These are phyloP conservation scores for Erigeron philadelphicus DNA, from an alignment of 140 eudicot genomes.

Conservation along the genomic window DNA sequence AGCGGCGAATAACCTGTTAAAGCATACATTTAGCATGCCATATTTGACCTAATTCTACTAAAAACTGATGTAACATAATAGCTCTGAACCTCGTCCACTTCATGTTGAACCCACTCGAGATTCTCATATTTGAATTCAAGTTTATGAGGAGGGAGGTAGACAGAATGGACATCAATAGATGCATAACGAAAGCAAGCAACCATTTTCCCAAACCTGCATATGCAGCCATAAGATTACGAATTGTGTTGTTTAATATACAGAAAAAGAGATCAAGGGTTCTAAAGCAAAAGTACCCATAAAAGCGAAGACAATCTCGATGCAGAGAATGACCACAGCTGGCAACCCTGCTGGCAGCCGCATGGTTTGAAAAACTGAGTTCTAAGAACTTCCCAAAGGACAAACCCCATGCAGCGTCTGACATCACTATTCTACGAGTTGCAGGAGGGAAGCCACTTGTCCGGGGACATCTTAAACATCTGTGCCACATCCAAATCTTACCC, in stretches of 20 bases:
- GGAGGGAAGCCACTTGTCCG: constrained; percentile 85
- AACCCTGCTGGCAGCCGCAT: constrained; percentile 97
- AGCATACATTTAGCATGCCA: constrained; percentile 27
- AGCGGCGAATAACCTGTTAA: constrained; percentile 61
- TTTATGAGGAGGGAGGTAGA: constrained; percentile 88
- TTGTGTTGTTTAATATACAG: not conserved
- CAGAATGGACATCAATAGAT: constrained; percentile 94
- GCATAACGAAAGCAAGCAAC: constrained; percentile 99
- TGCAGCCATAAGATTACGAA: constrained; percentile 8
- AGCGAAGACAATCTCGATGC: constrained; percentile 93
- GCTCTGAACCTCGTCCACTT: constrained; percentile 64
- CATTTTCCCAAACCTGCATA: constrained; percentile 84
- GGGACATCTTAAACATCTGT: constrained; percentile 91
- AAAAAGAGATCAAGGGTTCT: not conserved
- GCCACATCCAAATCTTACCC: constrained; percentile 99
- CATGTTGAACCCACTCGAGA: constrained; percentile 81
- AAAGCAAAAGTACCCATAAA: constrained; percentile 66
- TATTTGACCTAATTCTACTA: not conserved
- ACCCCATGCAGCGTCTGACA: constrained; percentile 99
- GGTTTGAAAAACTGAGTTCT: constrained; percentile 96
- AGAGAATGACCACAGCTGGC: constrained; percentile 98
- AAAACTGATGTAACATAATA: not conserved
- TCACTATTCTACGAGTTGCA: constrained; percentile 82
- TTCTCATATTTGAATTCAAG: constrained; percentile 69
- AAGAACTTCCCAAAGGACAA: constrained; percentile 92